phyloP scores from a whole-genome alignment of 805 yeast genomes.

The Candida insectalens region DNA sequence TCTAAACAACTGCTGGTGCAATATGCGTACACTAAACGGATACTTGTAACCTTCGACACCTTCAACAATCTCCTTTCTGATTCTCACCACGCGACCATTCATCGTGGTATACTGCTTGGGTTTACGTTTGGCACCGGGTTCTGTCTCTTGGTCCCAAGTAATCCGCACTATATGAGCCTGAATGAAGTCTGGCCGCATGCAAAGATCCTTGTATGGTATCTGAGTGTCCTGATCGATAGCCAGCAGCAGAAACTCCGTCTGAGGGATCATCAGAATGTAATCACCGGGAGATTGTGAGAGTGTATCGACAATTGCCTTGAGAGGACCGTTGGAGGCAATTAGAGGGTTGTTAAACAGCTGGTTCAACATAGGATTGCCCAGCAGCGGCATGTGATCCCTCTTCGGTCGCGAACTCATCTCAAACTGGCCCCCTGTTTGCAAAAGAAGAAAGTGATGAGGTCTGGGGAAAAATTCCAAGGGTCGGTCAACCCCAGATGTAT shows the following conservation, averaged over 20 bases:
- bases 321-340: constrained; percentile 33
- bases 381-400: constrained; percentile 37
- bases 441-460: no score
- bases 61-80: constrained; percentile 44
- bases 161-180: constrained; percentile 49
- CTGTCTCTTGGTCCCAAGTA: constrained; percentile 14
- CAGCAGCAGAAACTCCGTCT: constrained; percentile 34
- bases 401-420: no score
- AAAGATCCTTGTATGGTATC: constrained; percentile 36
- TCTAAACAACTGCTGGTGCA: constrained; percentile 35
- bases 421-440: no score
- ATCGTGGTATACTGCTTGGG: constrained; percentile 31
- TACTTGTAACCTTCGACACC: constrained; percentile 51
- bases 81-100: constrained; percentile 43
- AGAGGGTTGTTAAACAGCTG: constrained; percentile 57
- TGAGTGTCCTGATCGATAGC: constrained; percentile 30
- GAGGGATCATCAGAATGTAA: constrained; percentile 60
- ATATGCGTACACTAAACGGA: constrained; percentile 33
- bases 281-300: constrained; percentile 35
- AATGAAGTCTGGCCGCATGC: constrained; percentile 51
- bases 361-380: constrained; percentile 56
- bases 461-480: no score
- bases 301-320: constrained; percentile 33
- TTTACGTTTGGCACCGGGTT: not conserved
- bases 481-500: not conserved